These are phyloP conservation scores for Cymbopogon flexuosus DNA, from an alignment of 202 grass and related monocot genomes.

Conservation along the genomic window DNA sequence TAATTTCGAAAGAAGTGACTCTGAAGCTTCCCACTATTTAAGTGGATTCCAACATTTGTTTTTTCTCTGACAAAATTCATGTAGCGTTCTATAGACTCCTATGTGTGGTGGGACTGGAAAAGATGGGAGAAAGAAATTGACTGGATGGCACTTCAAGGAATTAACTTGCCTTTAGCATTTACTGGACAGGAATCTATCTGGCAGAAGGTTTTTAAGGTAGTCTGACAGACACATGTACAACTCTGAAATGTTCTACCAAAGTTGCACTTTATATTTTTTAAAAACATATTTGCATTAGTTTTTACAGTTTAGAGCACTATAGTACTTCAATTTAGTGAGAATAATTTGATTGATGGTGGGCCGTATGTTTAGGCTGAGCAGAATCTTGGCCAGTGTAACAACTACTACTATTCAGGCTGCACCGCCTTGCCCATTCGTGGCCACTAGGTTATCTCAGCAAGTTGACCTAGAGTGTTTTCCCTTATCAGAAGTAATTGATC, in stretches of 20 bases:
- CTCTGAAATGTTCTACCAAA: background rate
- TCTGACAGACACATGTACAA: background rate
- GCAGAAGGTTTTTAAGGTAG: constrained; percentile 94
- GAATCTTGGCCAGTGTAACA: no score
- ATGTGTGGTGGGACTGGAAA: constrained; percentile 93
- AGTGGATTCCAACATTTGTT: constrained; percentile 19
- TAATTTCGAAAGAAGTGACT: constrained; percentile 1
- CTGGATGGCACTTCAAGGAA: constrained; percentile 99
- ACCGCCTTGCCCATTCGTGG: no score
- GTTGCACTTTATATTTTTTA: background rate
- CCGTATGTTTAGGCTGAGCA: no score
- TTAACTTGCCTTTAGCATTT: constrained; percentile 99
- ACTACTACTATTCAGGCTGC: no score
- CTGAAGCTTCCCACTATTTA: background rate
- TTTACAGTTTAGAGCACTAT: background rate
- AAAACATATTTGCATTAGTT: background rate
- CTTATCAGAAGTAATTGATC: no score
- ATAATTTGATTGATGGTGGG: no score
- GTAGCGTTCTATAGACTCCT: constrained; percentile 67
- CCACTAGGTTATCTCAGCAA: no score
- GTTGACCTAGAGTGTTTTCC: no score
- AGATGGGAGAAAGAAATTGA: constrained; percentile 99
- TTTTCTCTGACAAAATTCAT: constrained; percentile 38
- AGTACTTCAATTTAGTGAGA: no score
- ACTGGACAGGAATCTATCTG: constrained; percentile 86